These are phyloP conservation scores for Phytopythium oedochilum DNA, from an alignment of 352 stramenopile genomes.

Conservation along the genomic window DNA sequence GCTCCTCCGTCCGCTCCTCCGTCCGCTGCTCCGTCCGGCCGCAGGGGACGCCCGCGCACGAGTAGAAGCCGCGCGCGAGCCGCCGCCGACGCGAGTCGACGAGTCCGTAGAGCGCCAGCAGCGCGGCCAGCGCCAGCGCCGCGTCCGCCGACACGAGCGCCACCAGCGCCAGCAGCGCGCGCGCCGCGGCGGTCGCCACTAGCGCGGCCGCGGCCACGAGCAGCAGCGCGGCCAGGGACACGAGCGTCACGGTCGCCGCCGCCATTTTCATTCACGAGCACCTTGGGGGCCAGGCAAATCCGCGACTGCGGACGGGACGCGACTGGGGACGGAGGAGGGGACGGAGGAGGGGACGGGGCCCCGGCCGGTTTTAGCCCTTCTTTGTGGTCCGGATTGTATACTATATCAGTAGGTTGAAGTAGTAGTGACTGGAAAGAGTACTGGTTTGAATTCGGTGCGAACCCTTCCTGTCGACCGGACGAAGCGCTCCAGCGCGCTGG, in stretches of 20 bases:
- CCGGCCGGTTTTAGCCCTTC: too few species aligned
- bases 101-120: slow-evolving; percentile 6
- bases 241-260: neutral
- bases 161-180: slow-evolving; percentile 4
- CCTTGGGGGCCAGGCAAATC: too few species aligned
- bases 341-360: too few species aligned
- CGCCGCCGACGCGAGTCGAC: slow-evolving; percentile 7
- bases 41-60: slow-evolving; percentile 23
- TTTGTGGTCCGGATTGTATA: too few species aligned
- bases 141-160: slow-evolving; percentile 6
- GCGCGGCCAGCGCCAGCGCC: slow-evolving; percentile 2
- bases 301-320: neutral
- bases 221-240: slow-evolving; percentile 1
- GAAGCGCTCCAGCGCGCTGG: too few species aligned
- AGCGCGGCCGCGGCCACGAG: neutral
- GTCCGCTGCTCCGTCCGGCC: neutral
- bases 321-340: too few species aligned
- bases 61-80: slow-evolving; percentile 47
- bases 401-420: too few species aligned
- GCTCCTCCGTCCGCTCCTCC: neutral
- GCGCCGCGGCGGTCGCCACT: neutral
- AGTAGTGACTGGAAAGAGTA: too few species aligned
- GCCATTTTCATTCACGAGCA: too few species aligned
- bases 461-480: too few species aligned
- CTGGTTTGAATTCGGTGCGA: too few species aligned